A percentile compares a stretch with the other conserved stretches of the same genome.
phyloP scores from a whole-genome alignment of 169 alveolate genomes.

The Cryptosporidium bovis region DNA sequence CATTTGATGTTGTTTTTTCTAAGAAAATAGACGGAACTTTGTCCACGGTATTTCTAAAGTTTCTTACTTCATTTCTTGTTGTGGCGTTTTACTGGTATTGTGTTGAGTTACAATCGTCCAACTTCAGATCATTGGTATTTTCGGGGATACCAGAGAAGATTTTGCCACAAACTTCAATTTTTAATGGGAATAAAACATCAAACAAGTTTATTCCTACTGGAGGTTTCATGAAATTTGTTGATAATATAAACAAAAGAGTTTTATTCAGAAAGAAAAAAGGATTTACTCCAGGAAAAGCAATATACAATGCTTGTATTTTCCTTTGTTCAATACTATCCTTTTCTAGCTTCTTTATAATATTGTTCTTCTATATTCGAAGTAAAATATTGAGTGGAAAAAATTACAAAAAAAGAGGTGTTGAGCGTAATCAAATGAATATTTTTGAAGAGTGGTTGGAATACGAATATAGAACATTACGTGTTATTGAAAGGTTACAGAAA shows the following conservation, averaged over 20 bases:
- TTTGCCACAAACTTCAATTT: background rate
- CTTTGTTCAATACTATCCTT: conserved; percentile 5
- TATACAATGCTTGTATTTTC: background rate
- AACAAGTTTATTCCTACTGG: conserved; percentile 5
- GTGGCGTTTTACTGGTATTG: conserved; percentile 69
- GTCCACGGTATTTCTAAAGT: background rate
- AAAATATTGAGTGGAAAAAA: background rate
- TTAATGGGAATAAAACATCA: background rate
- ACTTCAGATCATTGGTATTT: conserved; percentile 13
- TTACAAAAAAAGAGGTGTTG: background rate
- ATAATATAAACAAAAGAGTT: conserved; percentile 13
- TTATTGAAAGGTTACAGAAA: conserved; percentile 18
- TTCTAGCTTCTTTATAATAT: conserved; percentile 15
- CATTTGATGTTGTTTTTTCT: conserved; percentile 1
- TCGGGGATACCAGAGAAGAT: background rate
- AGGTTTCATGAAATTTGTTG: conserved; percentile 9
- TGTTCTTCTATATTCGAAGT: conserved; percentile 2
- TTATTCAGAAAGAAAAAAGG: background rate
- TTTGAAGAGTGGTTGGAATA: conserved; percentile 43
- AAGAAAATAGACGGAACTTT: background rate
- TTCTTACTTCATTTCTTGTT: conserved; percentile 14
- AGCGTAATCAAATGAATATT: background rate
- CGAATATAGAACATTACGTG: conserved; percentile 21
- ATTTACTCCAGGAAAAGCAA: background rate
- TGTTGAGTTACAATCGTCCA: conserved; percentile 34